Base-by-base conservation (phyloP, 495 filamentous ascomycete species). In the Tuber borchii region DNA sequence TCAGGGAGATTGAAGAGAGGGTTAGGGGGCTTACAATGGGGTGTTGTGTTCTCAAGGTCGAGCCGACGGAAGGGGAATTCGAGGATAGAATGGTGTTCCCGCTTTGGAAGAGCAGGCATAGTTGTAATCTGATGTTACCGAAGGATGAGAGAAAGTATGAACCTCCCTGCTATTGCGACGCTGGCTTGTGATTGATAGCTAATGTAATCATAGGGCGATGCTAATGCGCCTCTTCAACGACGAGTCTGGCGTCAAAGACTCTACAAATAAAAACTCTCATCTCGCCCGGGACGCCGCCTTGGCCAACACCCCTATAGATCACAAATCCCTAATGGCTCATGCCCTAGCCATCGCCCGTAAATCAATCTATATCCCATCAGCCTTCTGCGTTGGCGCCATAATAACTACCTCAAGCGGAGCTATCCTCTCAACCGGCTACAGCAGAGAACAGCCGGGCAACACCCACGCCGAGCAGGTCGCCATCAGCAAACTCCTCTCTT, bases 381-480 rank as follows among this genome's bases (percentile, higher is more conserved):
- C 97, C 84, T 99, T 92, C 86, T 90, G 95, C 76, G 94, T 99
- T 51, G 95, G 95, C 75, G 95, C 95, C 10, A 81, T 97, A 69
- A 85, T 98, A 43, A 86, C 97, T 42, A 87, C 90, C 71, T 79
- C 87, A 31, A 82, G 86, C 43, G 88, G 91, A 79, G 85, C 87
- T 17, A 87, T 97, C 78, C 88, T 97, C 61, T 88, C 92, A 2
- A 94, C 93, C 2, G 94, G 95, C 71, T 97, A 94, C 86, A 97
- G 94, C 12, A 88, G 97, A 78, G 95, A 98, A 82, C 89, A 95
- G 17, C 87, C 89, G 0, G 95, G 94, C 20, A 99, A 99, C 87
- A 97, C 94, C 0, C 95, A 99, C 78, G 95, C 95, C 8, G 95
- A 99, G 80, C 93, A 99, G 86, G 93, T 90, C 86, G 94, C 92